Base-by-base conservation (phyloP, 805 yeast genomes). In the Candida glaebosa region DNA sequence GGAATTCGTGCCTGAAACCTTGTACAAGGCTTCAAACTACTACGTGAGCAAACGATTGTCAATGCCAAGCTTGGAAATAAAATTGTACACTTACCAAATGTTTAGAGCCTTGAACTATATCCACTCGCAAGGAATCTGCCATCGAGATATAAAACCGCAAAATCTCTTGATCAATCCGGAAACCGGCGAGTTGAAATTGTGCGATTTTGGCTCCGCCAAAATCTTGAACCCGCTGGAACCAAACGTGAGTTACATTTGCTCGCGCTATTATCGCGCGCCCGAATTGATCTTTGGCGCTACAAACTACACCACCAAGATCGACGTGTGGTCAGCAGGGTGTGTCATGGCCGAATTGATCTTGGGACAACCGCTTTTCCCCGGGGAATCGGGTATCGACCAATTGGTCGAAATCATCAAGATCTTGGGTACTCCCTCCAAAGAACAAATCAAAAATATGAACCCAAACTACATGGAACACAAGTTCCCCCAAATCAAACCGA, bases 351-450 rank as follows among this genome's bases (percentile, higher is more conserved):
- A 93, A 67, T 71, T 93, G 55, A 79, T 90, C 48, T 75, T 93
- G 43, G 98, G 99, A 14, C 97, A 89, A 61, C 99, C 99, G 10
- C 71, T 93, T 50, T 93, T 93, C 68, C 99, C 99, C 9, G 99
- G 99, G 34, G 98, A 93, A 61, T 82, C 90, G 45, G 98, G 99
- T 30, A 91, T 93, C 44, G 99, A 93, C 62, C 99, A 93, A 65
- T 76, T 91, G 54, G 98, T 91, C 15, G 99, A 91, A 64, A 91
- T 91, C 53, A 91, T 91, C 61, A 93, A 93, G 66, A 87, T 91
- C 18, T 73, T 93, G 58, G 99, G 99, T 12, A 91, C 99, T 1
- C 99, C 99, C 5, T 75, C 95, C 14, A 80, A 85, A 43, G 96
- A 89, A 37, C 96, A 91, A 64, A 91, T 91, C 51, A 78, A 82